A percentile compares a stretch with the other conserved stretches of the same genome.
These are phyloP conservation scores for Alternaria sp. DNA, from an alignment of 2,329 filamentous ascomycete species.

Conservation along the genomic window DNA sequence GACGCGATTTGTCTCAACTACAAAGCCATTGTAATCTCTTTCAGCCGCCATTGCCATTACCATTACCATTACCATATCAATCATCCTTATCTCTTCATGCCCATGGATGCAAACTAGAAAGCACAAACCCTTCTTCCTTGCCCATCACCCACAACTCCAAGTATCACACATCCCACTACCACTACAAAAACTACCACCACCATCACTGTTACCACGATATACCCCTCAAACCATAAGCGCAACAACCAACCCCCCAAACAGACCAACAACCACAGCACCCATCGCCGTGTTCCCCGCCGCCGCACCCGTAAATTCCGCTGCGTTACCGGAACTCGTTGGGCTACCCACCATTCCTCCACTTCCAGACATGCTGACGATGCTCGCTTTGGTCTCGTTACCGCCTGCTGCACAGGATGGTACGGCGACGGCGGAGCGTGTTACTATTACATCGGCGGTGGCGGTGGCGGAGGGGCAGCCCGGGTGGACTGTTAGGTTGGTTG, in stretches of 20 bases:
- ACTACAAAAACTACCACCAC: too few species aligned
- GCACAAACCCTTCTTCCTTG: not conserved
- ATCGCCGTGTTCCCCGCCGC: not conserved
- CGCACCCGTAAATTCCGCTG: constrained; percentile 11
- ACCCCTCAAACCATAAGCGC: not conserved
- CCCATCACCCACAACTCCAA: not conserved
- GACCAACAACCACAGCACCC: not conserved
- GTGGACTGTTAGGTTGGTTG: constrained; percentile 27
- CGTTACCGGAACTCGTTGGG: not conserved
- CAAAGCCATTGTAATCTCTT: not conserved
- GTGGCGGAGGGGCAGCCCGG: constrained; percentile 28
- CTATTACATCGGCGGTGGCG: constrained; percentile 26
- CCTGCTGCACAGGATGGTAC: constrained; percentile 29
- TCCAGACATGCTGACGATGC: constrained; percentile 27
- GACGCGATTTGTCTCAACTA: not conserved
- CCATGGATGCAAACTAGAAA: not conserved
- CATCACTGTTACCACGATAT: not conserved
- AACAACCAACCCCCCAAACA: not conserved
- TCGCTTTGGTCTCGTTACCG: constrained; percentile 31
- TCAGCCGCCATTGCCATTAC: constrained; percentile 1
- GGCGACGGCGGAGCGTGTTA: constrained; percentile 26
- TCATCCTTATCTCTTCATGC: not conserved
- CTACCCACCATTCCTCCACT: constrained; percentile 15
- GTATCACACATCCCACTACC: not conserved
- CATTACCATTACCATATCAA: constrained; percentile 1